These are phyloP conservation scores for Leptoxyphium fumago DNA, from an alignment of 2,329 filamentous ascomycete species.

Conservation along the genomic window DNA sequence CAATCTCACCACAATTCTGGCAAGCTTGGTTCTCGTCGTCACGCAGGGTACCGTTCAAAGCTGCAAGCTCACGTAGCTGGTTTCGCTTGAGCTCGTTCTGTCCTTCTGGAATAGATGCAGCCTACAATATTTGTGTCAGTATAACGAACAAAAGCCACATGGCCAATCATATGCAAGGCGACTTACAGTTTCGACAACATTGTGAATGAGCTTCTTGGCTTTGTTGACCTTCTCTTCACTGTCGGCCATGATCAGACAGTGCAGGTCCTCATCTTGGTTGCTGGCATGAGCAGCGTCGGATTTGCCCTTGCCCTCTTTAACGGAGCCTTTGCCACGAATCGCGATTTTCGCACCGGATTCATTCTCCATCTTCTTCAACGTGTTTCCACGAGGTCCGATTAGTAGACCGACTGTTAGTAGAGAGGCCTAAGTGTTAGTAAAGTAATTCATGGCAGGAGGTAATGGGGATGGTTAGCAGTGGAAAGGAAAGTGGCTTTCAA, in stretches of 20 bases:
- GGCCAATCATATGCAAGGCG: background rate
- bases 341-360: slow-evolving; percentile 98
- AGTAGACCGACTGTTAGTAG: slow-evolving; percentile 94
- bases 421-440: slow-evolving; percentile 87
- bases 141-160: background rate
- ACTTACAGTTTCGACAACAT: slow-evolving; percentile 93
- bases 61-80: slow-evolving; percentile 91
- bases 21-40: slow-evolving; percentile 99
- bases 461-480: slow-evolving; percentile 9
- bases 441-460: slow-evolving; percentile 7
- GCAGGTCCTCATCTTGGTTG: slow-evolving; percentile 98
- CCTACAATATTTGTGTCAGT: slow-evolving; percentile 37
- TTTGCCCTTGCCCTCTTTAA: slow-evolving; percentile 98
- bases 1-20: slow-evolving; percentile 97
- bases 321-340: slow-evolving; percentile 97
- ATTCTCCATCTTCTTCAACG: slow-evolving; percentile 97
- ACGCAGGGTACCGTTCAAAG: slow-evolving; percentile 95
- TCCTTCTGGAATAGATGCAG: slow-evolving; percentile 93
- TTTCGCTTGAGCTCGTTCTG: slow-evolving; percentile 99
- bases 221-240: slow-evolving; percentile 99
- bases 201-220: slow-evolving; percentile 95
- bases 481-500: slow-evolving; percentile 20
- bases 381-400: slow-evolving; percentile 99
- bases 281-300: slow-evolving; percentile 98
- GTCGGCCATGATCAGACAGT: slow-evolving; percentile 99